Base-by-base conservation (phyloP, 2,329 filamentous ascomycete genomes). In the Verticillium klebahnii region DNA sequence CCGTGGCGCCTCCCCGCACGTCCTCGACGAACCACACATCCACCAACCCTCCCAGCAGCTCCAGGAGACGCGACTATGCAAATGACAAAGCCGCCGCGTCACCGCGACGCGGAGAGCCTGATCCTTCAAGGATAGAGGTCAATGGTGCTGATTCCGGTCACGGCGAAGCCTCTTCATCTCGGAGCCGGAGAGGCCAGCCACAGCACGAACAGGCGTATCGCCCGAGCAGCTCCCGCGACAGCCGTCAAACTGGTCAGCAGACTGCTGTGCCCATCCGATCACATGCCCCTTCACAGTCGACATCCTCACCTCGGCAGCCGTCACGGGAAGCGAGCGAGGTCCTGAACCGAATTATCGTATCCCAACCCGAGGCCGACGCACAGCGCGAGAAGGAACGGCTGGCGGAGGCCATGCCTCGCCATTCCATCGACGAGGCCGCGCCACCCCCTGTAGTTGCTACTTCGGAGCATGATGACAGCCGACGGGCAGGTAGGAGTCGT, bases 271-370 rank as follows among this genome's bases (percentile, higher is more conserved):
- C 83, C 14, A 75, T 82, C 59, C 79, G 82, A 60, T 73, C 74
- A 57, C 76, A 77, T 62, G 66, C 69, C 56, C 75, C 71, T 64
- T 76, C 63, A 66, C 73, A 70, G 56, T 72, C 76, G 40, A 75
- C 82, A 56, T 81, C 84, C 62, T 83, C 83, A 45, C 78, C 85
- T 40, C 84, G 83, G 19, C 83, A 82, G 52, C 81, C 90, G 14
- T 85, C 88, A 15, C 87, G 90, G 62, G 91, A 96, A 73, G 87
- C 90, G 61, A 93, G 89, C 74, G 87, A 93, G 61, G 87, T 92
- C 36, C 83, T 96, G 65, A 91, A 90, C 72, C 86, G 90, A 64
- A 86, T 93, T 65, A 81, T 94, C 65, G 85, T 93, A 31, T 90
- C 89, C 58, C 89, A 92, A 67, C 90, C 91, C 7, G 85, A 89